A percentile compares a stretch with the other conserved stretches of the same genome.
Conservation (phyloP, 352 stramenopile species). For the Pythium guiyangense region DNA sequence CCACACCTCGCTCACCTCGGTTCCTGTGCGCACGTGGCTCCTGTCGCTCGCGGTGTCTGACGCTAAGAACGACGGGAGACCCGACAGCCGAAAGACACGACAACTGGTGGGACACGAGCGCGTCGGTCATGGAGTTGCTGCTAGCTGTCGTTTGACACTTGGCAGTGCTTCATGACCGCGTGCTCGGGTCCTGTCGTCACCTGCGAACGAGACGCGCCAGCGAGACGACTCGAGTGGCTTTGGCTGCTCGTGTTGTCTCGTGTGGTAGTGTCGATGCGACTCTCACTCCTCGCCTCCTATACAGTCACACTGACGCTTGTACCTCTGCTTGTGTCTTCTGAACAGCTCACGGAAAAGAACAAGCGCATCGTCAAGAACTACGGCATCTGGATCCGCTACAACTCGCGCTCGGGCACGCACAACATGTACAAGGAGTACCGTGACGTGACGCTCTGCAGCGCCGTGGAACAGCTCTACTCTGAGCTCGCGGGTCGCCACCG, state of each 20-base stretch:
- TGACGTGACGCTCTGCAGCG: slow-evolving; percentile 96
- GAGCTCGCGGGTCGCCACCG: slow-evolving; percentile 99
- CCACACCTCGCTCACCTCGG: background rate
- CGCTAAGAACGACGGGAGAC: too few species aligned
- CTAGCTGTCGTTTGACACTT: too few species aligned
- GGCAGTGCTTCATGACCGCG: too few species aligned
- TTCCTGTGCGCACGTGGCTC: background rate
- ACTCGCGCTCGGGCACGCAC: slow-evolving; percentile 98
- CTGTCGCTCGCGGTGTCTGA: background rate
- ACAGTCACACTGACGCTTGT: background rate
- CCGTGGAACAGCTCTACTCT: slow-evolving; percentile 98
- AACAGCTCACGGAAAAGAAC: slow-evolving; percentile 97
- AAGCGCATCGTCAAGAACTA: slow-evolving; percentile 99
- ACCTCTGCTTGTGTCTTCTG: background rate
- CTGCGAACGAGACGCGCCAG: too few species aligned
- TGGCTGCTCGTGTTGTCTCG: background rate
- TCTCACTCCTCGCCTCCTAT: background rate
- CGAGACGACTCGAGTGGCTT: too few species aligned
- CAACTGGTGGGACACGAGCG: too few species aligned
- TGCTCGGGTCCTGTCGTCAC: too few species aligned
- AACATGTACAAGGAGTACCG: slow-evolving; percentile 99
- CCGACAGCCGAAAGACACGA: too few species aligned
- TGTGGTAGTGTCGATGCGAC: background rate
- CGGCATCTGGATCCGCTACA: slow-evolving; percentile 99
- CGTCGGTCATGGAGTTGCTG: too few species aligned